Base-by-base conservation (phyloP, 148 eudicot genomes). In the Rhododendron williamsianum region DNA sequence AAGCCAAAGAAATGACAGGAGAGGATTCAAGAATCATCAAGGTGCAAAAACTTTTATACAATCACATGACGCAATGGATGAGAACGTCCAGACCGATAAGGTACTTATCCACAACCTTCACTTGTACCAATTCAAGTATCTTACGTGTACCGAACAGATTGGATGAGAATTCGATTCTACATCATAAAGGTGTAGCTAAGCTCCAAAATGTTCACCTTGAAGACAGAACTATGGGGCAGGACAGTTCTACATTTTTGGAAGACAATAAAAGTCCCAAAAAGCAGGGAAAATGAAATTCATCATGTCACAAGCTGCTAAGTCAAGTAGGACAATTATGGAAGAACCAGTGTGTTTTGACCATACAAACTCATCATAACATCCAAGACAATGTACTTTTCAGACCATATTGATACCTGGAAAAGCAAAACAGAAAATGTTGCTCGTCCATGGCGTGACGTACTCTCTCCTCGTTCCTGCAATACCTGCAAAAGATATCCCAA, bases 391-490 rank as follows among this genome's bases (percentile, higher is more conserved):
- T 18, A 60, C 27, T 25, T 45, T 86, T 33, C 38, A 84, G 79
- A 43, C 41, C 74, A 78, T 0, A 35, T 35, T 76, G 51, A 73
- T 88, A 97, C 99, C 98, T 97, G 99, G 89, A 97, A 97, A 81
- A 97, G 96, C 90, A 97, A 90, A 74, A 97, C 99, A 86, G 99
- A 97, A 86, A 97, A 97, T 85, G 98, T 93, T 78, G 99, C 98
- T 85, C 99, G 98, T 81, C 98, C 99, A 88, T 97, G 99, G 69
- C 99, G 94, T 73, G 99, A 97, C 81, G 98, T 97, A 90, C 98
- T 97, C 92, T 97, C 99, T 82, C 99, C 98, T 86, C 99, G 93
- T 90, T 97, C 99, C 87, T 97, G 99, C 90, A 97, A 89, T 56
- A 97, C 99, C 99, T 97, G 92, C 81, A 92, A 80, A 63, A 83